phyloP scores from a whole-genome alignment of 1,284 basidiomycete species.

The Anthracocystis panici-leucophaei region DNA sequence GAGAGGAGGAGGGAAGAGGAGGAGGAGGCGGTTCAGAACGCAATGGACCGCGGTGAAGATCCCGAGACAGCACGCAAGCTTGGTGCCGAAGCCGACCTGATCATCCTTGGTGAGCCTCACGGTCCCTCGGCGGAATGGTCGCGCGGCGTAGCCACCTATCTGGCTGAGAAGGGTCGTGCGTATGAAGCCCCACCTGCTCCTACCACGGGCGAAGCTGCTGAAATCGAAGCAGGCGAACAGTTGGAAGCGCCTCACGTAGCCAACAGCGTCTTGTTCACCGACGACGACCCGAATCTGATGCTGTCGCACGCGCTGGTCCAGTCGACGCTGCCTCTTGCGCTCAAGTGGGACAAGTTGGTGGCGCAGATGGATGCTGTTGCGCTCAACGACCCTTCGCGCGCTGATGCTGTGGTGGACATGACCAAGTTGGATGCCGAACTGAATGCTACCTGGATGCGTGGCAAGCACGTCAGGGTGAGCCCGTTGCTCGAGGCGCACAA shows the following conservation, averaged over 20 bases:
- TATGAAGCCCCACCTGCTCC: constrained; percentile 58
- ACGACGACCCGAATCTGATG: constrained; percentile 64
- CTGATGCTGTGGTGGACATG: constrained; percentile 32
- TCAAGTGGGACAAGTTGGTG: constrained; percentile 60
- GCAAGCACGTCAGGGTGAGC: constrained; percentile 28
- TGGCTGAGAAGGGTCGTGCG: constrained; percentile 62
- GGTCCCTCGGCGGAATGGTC: constrained; percentile 63
- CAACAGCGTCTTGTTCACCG: constrained; percentile 42
- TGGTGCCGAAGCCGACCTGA: constrained; percentile 66
- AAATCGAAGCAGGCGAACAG: constrained; percentile 11
- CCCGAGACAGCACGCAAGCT: constrained; percentile 60
- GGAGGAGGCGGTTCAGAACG: constrained; percentile 62
- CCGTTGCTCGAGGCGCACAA: constrained; percentile 42
- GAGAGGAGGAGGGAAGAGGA: constrained; percentile 53
- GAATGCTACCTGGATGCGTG: constrained; percentile 1
- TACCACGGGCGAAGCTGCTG: constrained; percentile 9
- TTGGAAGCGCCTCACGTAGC: constrained; percentile 25
- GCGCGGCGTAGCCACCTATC: constrained; percentile 63
- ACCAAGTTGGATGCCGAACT: constrained; percentile 44
- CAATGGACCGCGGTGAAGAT: constrained; percentile 65
- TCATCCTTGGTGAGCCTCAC: constrained; percentile 66
- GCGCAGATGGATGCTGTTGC: constrained; percentile 56
- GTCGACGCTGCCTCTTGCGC: constrained; percentile 55
- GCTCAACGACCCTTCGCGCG: constrained; percentile 29
- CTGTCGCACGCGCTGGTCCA: constrained; percentile 66